Percentiles rank a stretch among this genome's conserved stretches.
These are phyloP conservation scores for Tylopilus rubrobrunneus DNA, from an alignment of 768 basidiomycete species.

Conservation along the genomic window DNA sequence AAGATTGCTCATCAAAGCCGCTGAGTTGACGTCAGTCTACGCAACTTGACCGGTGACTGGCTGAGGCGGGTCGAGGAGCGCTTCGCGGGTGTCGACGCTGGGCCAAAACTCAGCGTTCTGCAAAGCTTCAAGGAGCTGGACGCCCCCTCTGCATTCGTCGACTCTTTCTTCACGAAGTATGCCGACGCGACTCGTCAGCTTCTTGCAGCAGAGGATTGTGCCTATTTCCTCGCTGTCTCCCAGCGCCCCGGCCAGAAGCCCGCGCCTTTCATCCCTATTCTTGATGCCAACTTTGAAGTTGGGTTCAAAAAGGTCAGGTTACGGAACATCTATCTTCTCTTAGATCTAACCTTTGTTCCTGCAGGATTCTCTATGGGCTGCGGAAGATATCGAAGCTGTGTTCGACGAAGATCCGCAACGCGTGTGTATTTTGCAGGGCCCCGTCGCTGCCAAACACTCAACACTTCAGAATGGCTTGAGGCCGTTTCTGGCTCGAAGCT, in stretches of 20 bases:
- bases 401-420: conserved; percentile 99
- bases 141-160: conserved; percentile 71
- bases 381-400: conserved; percentile 97
- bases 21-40: conserved; percentile 89
- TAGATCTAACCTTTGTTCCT: conserved; percentile 7
- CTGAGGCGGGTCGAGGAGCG: conserved; percentile 91
- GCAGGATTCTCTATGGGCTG: conserved; percentile 95
- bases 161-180: conserved; percentile 82
- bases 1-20: conserved; percentile 90
- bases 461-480: conserved; percentile 75
- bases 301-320: conserved; percentile 96
- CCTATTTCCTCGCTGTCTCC: conserved; percentile 92
- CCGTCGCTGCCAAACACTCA: conserved; percentile 88
- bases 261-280: conserved; percentile 94
- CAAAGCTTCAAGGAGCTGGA: conserved; percentile 83
- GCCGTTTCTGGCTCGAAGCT: conserved; percentile 76
- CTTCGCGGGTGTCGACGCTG: conserved; percentile 73
- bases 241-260: conserved; percentile 98
- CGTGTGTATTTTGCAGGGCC: conserved; percentile 96
- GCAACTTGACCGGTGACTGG: conserved; percentile 97
- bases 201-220: conserved; percentile 88
- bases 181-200: conserved; percentile 80
- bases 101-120: conserved; percentile 76
- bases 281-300: conserved; percentile 90
- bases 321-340: background rate